A percentile compares a stretch with the other conserved stretches of the same genome.
These are phyloP conservation scores for Boletus hoseneyae DNA, from an alignment of 1,284 basidiomycete species.

Conservation along the genomic window DNA sequence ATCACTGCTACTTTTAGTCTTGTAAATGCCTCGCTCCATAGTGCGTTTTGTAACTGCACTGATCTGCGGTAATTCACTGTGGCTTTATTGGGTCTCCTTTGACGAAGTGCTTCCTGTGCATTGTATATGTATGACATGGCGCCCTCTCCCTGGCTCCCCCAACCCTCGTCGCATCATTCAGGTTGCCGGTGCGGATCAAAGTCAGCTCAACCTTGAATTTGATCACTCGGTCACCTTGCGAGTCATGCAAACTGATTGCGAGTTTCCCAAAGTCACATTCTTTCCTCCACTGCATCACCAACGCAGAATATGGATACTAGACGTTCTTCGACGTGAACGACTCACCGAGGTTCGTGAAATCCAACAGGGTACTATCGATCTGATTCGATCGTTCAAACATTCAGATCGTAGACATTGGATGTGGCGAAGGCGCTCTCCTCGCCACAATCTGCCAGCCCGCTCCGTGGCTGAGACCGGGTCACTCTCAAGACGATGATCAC, in stretches of 20 bases:
- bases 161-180: background rate
- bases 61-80: conserved; percentile 1
- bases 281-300: conserved; percentile 70
- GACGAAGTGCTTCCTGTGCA: conserved; percentile 14
- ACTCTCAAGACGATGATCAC: conserved; percentile 26
- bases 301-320: conserved; percentile 68
- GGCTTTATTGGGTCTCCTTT: conserved; percentile 27
- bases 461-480: conserved; percentile 49
- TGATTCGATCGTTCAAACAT: too few relatives aligned
- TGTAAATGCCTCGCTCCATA: conserved; percentile 6
- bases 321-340: conserved; percentile 55
- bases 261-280: conserved; percentile 61
- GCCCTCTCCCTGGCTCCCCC: background rate
- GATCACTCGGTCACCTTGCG: background rate
- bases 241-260: conserved; percentile 17
- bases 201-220: background rate
- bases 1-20: conserved; percentile 19
- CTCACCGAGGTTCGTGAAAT: conserved; percentile 50
- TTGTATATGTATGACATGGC: conserved; percentile 13
- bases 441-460: conserved; percentile 66
- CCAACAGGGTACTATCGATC: background rate
- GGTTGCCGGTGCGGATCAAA: background rate
- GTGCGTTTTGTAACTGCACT: background rate
- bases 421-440: conserved; percentile 76
- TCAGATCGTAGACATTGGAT: conserved; percentile 77